Conservation (phyloP, 2,329 filamentous ascomycete genomes). For the Chaetomiaceae sp. region DNA sequence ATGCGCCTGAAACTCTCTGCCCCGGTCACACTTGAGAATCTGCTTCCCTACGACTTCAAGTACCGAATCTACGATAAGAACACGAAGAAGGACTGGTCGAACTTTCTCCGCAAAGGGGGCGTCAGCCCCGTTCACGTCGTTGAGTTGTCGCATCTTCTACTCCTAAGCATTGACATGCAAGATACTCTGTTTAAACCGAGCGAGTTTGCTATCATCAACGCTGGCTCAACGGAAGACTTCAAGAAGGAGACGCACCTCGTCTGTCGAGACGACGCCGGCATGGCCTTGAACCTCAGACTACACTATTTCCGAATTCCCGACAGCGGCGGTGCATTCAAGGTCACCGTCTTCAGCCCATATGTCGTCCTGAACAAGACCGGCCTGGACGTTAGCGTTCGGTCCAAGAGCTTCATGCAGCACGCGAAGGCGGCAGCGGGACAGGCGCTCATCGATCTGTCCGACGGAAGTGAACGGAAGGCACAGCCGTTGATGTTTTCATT, state of each 20-base stretch:
- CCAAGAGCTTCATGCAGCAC: slow-evolving; percentile 82
- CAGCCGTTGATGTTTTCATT: slow-evolving; percentile 96
- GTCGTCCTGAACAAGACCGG: slow-evolving; percentile 94
- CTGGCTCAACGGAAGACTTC: slow-evolving; percentile 82
- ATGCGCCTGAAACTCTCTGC: slow-evolving; percentile 92
- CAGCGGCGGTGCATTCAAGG: slow-evolving; percentile 91
- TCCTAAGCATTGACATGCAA: slow-evolving; percentile 94
- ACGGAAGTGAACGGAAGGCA: slow-evolving; percentile 62
- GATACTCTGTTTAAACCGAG: slow-evolving; percentile 92
- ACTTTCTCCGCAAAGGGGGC: slow-evolving; percentile 93
- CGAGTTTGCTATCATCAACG: slow-evolving; percentile 96
- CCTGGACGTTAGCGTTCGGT: slow-evolving; percentile 78
- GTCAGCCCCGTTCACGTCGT: slow-evolving; percentile 97
- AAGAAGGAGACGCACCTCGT: slow-evolving; percentile 72
- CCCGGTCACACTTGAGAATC: slow-evolving; percentile 88
- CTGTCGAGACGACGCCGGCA: slow-evolving; percentile 79
- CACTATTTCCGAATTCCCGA: slow-evolving; percentile 90
- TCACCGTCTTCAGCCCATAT: slow-evolving; percentile 92
- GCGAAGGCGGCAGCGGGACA: slow-evolving; percentile 78
- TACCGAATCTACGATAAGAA: slow-evolving; percentile 99
- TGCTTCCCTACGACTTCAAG: slow-evolving; percentile 97
- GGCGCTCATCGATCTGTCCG: slow-evolving; percentile 47
- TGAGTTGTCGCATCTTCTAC: slow-evolving; percentile 85
- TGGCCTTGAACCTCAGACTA: slow-evolving; percentile 74
- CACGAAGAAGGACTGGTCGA: slow-evolving; percentile 97